Evolutionary conservation across 306 rosid species (phyloP).

Genomic region (Dalbergia cochinchinensis): DNA sequence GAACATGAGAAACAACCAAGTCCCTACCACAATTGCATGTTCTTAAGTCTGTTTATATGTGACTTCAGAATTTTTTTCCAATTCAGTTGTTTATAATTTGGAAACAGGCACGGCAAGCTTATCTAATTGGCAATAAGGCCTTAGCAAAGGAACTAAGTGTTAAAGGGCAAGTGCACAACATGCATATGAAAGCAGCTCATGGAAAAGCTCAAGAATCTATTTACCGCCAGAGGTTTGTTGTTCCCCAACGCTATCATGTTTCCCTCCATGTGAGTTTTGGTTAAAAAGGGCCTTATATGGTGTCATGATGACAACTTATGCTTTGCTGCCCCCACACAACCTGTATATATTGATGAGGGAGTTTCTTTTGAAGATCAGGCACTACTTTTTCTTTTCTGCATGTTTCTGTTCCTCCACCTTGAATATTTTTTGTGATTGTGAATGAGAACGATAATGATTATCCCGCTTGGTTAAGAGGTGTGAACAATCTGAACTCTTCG

Average conservation of each 20-base stretch:
- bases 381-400: not conserved
- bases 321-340: not conserved
- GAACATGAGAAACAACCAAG: constrained; percentile 13
- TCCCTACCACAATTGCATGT: constrained; percentile 34
- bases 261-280: not conserved
- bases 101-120: constrained; percentile 87
- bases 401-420: not conserved
- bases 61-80: constrained; percentile 14
- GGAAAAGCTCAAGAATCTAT: constrained; percentile 91
- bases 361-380: constrained; percentile 10
- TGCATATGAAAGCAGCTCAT: constrained; percentile 90
- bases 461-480: not conserved
- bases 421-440: constrained; percentile 13
- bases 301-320: not conserved
- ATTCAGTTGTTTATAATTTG: constrained; percentile 34
- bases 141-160: constrained; percentile 81
- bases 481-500: constrained; percentile 1
- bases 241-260: constrained; percentile 35
- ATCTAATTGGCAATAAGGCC: constrained; percentile 81
- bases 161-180: constrained; percentile 83
- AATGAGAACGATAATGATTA: constrained; percentile 17
- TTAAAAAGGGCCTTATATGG: not conserved
- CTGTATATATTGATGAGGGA: constrained; percentile 21
- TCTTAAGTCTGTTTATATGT: constrained; percentile 10
- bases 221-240: constrained; percentile 84